Percentiles rank a stretch among this genome's conserved stretches.
These are phyloP conservation scores for Paramarasmius palmivorus DNA, from an alignment of 1,284 basidiomycete genomes.

Conservation along the genomic window DNA sequence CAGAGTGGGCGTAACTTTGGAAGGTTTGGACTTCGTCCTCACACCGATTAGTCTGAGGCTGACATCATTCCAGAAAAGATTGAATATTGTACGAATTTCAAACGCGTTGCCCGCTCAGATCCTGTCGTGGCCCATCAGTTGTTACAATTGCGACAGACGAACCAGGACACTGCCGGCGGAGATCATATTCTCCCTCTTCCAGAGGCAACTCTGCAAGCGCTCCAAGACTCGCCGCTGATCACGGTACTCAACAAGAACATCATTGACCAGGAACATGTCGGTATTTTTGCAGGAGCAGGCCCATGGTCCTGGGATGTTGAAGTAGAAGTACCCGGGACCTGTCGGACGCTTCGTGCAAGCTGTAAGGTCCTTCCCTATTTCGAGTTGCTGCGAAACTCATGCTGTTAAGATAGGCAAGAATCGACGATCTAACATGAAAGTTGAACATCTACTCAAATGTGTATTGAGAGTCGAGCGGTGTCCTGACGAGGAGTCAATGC, in stretches of 20 bases:
- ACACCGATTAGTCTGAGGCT: background rate
- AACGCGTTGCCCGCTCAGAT: constrained; percentile 77
- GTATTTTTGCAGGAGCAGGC: too few relatives aligned
- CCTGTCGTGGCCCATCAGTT: constrained; percentile 66
- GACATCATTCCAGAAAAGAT: constrained; percentile 59
- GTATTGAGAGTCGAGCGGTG: constrained; percentile 85
- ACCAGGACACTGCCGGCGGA: constrained; percentile 37
- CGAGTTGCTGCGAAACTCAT: too few relatives aligned
- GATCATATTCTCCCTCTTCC: constrained; percentile 67
- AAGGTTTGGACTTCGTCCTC: constrained; percentile 55
- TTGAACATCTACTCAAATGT: constrained; percentile 83
- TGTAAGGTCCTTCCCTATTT: too few relatives aligned
- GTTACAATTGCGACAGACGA: constrained; percentile 64
- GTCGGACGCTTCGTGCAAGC: constrained; percentile 22
- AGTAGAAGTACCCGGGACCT: constrained; percentile 42
- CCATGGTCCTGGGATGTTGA: too few relatives aligned
- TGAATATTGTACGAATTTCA: constrained; percentile 76
- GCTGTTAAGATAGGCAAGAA: constrained; percentile 80
- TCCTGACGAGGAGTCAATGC: constrained; percentile 43
- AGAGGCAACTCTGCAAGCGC: constrained; percentile 42
- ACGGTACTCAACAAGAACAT: constrained; percentile 1
- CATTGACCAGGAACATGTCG: background rate
- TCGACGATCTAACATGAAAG: constrained; percentile 75
- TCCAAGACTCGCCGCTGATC: constrained; percentile 49
- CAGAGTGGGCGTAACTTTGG: constrained; percentile 76